Percentiles rank a stretch among this genome's conserved stretches.
phyloP scores from a whole-genome alignment of 805 yeast species.

The Lachancea nothofagi region DNA sequence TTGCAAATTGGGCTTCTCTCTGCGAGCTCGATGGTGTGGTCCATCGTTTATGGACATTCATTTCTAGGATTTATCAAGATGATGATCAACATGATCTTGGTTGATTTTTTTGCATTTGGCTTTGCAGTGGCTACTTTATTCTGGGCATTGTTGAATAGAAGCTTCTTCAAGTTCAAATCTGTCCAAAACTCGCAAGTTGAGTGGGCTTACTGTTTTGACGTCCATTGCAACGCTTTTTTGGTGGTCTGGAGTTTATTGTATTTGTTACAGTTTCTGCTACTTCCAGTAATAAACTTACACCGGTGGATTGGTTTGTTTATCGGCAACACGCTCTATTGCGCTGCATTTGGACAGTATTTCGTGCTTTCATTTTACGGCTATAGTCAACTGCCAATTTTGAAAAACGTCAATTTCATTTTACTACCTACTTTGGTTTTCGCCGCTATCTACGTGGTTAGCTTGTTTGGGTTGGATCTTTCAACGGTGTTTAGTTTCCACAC shows the following conservation, averaged over 20 bases:
- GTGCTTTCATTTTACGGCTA: constrained; percentile 86
- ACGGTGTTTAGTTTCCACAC: constrained; percentile 36
- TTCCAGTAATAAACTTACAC: constrained; percentile 64
- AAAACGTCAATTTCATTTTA: constrained; percentile 54
- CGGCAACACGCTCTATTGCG: constrained; percentile 75
- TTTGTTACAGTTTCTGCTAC: constrained; percentile 63
- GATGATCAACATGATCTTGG: constrained; percentile 74
- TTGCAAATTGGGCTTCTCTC: constrained; percentile 60
- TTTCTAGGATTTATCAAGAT: constrained; percentile 56
- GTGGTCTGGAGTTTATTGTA: constrained; percentile 73
- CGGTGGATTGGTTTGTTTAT: constrained; percentile 63
- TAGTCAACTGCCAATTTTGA: constrained; percentile 63
- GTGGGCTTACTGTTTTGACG: constrained; percentile 93
- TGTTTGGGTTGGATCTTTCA: constrained; percentile 70
- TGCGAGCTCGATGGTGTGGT: constrained; percentile 85
- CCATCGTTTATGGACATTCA: constrained; percentile 68
- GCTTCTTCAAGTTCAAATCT: constrained; percentile 43
- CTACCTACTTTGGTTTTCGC: constrained; percentile 60
- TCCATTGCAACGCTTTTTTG: constrained; percentile 87
- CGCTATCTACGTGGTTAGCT: constrained; percentile 52
- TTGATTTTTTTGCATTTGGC: constrained; percentile 75
- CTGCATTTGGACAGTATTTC: constrained; percentile 69
- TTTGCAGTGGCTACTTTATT: constrained; percentile 60
- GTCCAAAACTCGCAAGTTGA: constrained; percentile 39
- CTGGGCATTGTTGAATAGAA: constrained; percentile 66